Evolutionary conservation across 352 stramenopile genomes (phyloP).

Genomic region (Phytopythium vexans): DNA sequence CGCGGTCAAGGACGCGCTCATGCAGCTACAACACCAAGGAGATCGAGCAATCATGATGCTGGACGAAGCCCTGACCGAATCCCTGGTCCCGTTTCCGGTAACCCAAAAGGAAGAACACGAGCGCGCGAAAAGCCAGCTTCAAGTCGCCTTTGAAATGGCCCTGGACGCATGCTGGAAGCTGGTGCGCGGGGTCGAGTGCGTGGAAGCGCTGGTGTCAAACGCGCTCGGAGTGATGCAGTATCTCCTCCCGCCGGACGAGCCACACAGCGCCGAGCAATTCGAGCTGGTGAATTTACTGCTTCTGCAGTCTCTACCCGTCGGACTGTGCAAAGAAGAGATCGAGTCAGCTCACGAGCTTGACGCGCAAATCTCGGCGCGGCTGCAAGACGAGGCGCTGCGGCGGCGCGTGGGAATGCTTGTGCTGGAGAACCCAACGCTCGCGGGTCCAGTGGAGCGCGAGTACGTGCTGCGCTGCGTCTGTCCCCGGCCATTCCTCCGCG

Average conservation of each 20-base stretch:
- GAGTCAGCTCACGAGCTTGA: neutral
- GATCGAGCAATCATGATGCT: constrained; percentile 51
- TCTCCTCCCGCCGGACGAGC: constrained; percentile 17
- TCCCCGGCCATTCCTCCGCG: constrained; percentile 58
- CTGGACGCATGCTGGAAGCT: constrained; percentile 72
- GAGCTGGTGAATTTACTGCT: constrained; percentile 38
- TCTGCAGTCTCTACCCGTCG: constrained; percentile 14
- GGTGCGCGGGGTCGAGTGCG: constrained; percentile 40
- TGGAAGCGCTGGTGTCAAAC: constrained; percentile 55
- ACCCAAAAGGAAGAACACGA: constrained; percentile 43
- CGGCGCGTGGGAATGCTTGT: constrained; percentile 36
- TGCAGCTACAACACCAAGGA: constrained; percentile 28
- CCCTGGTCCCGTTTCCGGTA: constrained; percentile 52
- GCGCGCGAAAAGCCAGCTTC: constrained; percentile 36
- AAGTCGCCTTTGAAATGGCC: constrained; percentile 80
- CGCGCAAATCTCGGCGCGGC: constrained; percentile 31
- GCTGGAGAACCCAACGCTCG: constrained; percentile 37
- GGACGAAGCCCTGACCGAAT: constrained; percentile 62
- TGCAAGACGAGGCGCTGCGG: constrained; percentile 30
- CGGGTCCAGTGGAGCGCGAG: constrained; percentile 54
- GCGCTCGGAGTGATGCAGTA: constrained; percentile 44
- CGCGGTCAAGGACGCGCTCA: constrained; percentile 32
- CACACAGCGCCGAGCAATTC: constrained; percentile 9
- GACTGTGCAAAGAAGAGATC: neutral
- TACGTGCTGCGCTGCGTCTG: constrained; percentile 78